These are phyloP conservation scores for Phylloporus sp. DNA, from an alignment of 768 basidiomycete genomes.

Conservation along the genomic window DNA sequence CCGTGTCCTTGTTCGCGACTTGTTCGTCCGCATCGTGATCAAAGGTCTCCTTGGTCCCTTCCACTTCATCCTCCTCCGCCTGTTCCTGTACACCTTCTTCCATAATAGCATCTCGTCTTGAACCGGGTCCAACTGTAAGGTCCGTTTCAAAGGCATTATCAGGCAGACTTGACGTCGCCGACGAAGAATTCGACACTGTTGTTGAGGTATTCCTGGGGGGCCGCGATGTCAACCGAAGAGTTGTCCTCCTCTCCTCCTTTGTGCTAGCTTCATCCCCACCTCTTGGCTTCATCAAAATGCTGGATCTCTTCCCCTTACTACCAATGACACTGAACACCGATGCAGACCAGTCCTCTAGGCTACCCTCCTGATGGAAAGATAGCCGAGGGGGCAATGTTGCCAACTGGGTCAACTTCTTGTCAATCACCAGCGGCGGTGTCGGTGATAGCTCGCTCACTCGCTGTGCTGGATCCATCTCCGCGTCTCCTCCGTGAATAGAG, in stretches of 20 bases:
- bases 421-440: slow-evolving; percentile 33
- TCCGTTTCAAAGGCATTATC: slow-evolving; percentile 21
- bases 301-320: slow-evolving; percentile 13
- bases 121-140: slow-evolving; percentile 14
- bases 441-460: slow-evolving; percentile 10
- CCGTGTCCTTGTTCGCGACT: background rate
- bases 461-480: slow-evolving; percentile 7
- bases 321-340: slow-evolving; percentile 53
- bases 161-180: slow-evolving; percentile 7
- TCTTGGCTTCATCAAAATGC: slow-evolving; percentile 1
- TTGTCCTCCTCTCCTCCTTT: slow-evolving; percentile 15
- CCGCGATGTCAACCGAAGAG: slow-evolving; percentile 14
- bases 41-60: background rate
- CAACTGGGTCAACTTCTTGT: slow-evolving; percentile 19
- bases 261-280: background rate
- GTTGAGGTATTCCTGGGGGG: background rate
- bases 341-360: slow-evolving; percentile 52
- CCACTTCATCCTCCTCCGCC: background rate
- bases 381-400: slow-evolving; percentile 45
- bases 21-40: slow-evolving; percentile 2
- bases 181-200: slow-evolving; percentile 3
- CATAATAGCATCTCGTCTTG: slow-evolving; percentile 3
- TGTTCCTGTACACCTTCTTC: slow-evolving; percentile 13
- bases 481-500: slow-evolving; percentile 2
- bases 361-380: slow-evolving; percentile 48